Base-by-base conservation (phyloP, 441 rosid genomes). In the Arabidopsis lyrata region DNA sequence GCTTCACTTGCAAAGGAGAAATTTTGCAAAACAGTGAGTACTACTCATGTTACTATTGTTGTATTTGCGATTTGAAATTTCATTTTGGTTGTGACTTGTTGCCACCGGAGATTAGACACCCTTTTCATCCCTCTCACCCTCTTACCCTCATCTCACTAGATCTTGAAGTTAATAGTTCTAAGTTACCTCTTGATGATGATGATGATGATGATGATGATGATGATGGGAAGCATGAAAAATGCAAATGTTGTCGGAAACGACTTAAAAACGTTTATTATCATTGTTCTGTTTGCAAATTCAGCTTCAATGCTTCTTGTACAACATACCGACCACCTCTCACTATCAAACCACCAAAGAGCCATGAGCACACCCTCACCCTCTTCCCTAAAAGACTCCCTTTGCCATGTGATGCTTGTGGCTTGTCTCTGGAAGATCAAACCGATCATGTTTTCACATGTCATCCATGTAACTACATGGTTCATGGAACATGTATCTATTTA, bases 401-500 rank as follows among this genome's bases (percentile, higher is more conserved):
- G 36, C 64, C 47, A 0, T 59, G 64, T 59, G 16, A 59, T 59
- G 64, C 47, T 36, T 59, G 64, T 59, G 64, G 47, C 3, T 18
- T 35, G 2, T 10, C 64, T 59, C 18, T 42, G 0, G 47, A 42
- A 42, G 47, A 42, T 42, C 47, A 2, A 3, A 42, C 1, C 7
- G 16, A 42, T 14, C 16, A 42, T 0, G 47, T 42, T 5, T 42
- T 42, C 2, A 8, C 8, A 42, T 70, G 74, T 38, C 6, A 14
- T 0, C 74, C 15, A 22, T 70, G 74, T 59, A 70, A 24, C 49
- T 70, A 70, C 58, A 10, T 60, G 41, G 67, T 27, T 7, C 67
- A 60, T 8, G 36, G 6, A 15, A 6, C 0, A 11, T 70, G 59
- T 27, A 38, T 60, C 16, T 49, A 49, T 6, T 58, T 48, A 10